Evolutionary conservation across 2,329 filamentous ascomycete species (phyloP).

Genomic region (Penicillium sp.): DNA sequence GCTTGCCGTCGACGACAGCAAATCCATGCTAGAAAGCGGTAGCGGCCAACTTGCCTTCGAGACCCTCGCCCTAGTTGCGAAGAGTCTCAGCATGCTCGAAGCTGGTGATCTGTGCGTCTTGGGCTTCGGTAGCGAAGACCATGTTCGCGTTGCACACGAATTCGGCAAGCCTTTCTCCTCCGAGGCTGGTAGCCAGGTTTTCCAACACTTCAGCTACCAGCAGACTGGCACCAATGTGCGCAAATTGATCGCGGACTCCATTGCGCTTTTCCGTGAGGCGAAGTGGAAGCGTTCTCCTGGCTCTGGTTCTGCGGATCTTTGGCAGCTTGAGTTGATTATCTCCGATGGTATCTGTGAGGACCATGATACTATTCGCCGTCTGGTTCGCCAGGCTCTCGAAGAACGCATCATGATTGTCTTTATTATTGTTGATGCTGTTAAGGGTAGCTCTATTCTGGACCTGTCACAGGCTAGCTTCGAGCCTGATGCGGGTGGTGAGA

Average conservation of each 20-base stretch:
- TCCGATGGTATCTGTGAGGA: conserved; percentile 93
- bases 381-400: conserved; percentile 86
- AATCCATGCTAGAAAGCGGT: conserved; percentile 84
- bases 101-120: conserved; percentile 91
- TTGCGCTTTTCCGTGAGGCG: conserved; percentile 80
- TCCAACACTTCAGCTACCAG: conserved; percentile 82
- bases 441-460: conserved; percentile 70
- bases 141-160: conserved; percentile 82
- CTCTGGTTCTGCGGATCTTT: conserved; percentile 71
- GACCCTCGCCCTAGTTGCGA: conserved; percentile 87
- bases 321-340: conserved; percentile 92
- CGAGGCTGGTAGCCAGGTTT: conserved; percentile 79
- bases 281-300: conserved; percentile 61
- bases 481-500: conserved; percentile 60
- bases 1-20: conserved; percentile 94
- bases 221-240: conserved; percentile 87
- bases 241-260: conserved; percentile 74
- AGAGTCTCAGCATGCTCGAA: conserved; percentile 88
- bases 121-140: conserved; percentile 74
- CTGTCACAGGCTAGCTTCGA: conserved; percentile 85
- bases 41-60: conserved; percentile 85
- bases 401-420: conserved; percentile 98
- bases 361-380: conserved; percentile 78
- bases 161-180: conserved; percentile 81
- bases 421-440: conserved; percentile 81